These are phyloP conservation scores for Durotheca rogersii DNA, from an alignment of 495 filamentous ascomycete genomes.

Conservation along the genomic window DNA sequence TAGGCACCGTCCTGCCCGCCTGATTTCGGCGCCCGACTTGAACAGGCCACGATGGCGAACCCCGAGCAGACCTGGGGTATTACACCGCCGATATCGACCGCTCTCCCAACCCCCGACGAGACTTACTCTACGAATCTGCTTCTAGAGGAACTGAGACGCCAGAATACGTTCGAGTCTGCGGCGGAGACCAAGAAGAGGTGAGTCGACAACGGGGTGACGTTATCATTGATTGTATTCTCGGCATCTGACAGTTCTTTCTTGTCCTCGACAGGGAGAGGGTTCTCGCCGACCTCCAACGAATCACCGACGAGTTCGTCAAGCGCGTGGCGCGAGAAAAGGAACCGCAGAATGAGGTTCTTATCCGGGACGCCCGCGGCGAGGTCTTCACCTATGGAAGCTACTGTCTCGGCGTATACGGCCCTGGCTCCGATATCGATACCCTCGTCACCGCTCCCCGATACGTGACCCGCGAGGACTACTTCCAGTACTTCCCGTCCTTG, in stretches of 20 bases:
- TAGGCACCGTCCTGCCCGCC: background rate
- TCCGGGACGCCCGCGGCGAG: slow-evolving; percentile 81
- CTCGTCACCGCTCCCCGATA: slow-evolving; percentile 88
- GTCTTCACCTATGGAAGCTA: slow-evolving; percentile 96
- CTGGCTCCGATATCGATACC: slow-evolving; percentile 96
- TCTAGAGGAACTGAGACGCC: slow-evolving; percentile 74
- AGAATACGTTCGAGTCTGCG: slow-evolving; percentile 86
- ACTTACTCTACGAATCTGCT: slow-evolving; percentile 72
- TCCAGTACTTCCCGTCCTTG: slow-evolving; percentile 76
- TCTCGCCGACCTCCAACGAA: slow-evolving; percentile 69
- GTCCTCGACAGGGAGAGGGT: slow-evolving; percentile 44
- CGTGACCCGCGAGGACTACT: slow-evolving; percentile 84
- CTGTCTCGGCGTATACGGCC: slow-evolving; percentile 88
- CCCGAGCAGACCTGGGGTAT: slow-evolving; percentile 63
- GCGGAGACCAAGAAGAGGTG: slow-evolving; percentile 80
- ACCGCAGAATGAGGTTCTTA: slow-evolving; percentile 69
- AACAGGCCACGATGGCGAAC: slow-evolving; percentile 18
- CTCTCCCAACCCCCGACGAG: slow-evolving; percentile 72
- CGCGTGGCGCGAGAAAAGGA: slow-evolving; percentile 69
- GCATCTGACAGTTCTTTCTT: slow-evolving; percentile 15
- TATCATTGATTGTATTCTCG: background rate
- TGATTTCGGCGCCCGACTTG: background rate
- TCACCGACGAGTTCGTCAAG: slow-evolving; percentile 82
- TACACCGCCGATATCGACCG: slow-evolving; percentile 78
- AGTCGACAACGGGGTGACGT: slow-evolving; percentile 10